Conservation (phyloP, 75 land plant species). For the Larix kaempferi region DNA sequence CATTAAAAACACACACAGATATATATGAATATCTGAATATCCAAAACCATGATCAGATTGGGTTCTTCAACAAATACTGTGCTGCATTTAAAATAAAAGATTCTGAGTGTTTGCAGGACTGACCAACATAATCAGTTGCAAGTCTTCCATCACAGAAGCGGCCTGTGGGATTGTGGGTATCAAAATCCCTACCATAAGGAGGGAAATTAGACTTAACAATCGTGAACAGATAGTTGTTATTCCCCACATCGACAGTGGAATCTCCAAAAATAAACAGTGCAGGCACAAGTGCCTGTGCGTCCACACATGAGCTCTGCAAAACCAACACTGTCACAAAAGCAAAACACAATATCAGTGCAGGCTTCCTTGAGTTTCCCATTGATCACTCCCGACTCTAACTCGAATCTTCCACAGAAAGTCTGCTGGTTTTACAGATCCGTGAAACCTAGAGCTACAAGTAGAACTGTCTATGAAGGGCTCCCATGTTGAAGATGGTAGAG, state of each 20-base stretch:
- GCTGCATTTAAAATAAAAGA: background rate
- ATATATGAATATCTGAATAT: too few relatives aligned
- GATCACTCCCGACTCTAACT: background rate
- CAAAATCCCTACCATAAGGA: constrained; percentile 35
- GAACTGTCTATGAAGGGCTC: too few relatives aligned
- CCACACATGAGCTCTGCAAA: background rate
- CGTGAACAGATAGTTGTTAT: constrained; percentile 19
- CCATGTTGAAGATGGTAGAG: background rate
- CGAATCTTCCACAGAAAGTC: background rate
- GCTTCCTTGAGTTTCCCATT: background rate
- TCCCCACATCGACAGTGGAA: constrained; percentile 30
- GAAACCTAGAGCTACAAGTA: background rate
- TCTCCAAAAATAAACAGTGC: constrained; percentile 29
- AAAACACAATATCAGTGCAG: background rate
- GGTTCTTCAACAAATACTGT: background rate
- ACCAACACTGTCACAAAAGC: background rate
- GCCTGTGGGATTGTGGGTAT: constrained; percentile 15
- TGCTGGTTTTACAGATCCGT: background rate
- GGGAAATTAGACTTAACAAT: constrained; percentile 21
- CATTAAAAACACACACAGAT: background rate
- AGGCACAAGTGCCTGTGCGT: constrained; percentile 11
- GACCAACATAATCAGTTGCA: constrained; percentile 23
- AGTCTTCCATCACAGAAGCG: constrained; percentile 26
- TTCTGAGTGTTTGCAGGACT: background rate
- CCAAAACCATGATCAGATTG: too few relatives aligned